These are phyloP conservation scores for Yamadazyma oceani DNA, from an alignment of 1,139 yeast species.

Conservation along the genomic window DNA sequence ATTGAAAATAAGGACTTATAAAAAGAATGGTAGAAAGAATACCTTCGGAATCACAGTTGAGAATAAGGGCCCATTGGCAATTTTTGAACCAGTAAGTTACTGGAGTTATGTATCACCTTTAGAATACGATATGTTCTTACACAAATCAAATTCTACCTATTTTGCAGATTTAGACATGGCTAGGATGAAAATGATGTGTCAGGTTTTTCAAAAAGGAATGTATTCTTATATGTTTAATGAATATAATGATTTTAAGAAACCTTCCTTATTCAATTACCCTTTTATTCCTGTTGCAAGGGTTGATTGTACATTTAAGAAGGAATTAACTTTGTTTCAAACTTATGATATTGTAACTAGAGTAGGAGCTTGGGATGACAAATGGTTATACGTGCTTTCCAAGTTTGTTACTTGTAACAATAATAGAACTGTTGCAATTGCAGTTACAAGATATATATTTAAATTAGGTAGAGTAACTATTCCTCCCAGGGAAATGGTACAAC, in stretches of 20 bases:
- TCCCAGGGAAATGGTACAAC: conserved; percentile 59
- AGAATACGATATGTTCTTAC: conserved; percentile 84
- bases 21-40: conserved; percentile 26
- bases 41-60: conserved; percentile 30
- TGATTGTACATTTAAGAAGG: conserved; percentile 65
- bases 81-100: conserved; percentile 48
- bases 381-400: conserved; percentile 73
- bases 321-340: conserved; percentile 63
- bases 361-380: conserved; percentile 84
- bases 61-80: conserved; percentile 23
- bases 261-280: conserved; percentile 43
- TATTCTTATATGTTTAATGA: conserved; percentile 42
- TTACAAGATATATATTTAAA: conserved; percentile 77
- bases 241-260: conserved; percentile 29
- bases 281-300: conserved; percentile 80
- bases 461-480: conserved; percentile 67
- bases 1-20: conserved; percentile 28
- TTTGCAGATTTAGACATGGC: conserved; percentile 82
- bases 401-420: conserved; percentile 44
- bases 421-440: conserved; percentile 57
- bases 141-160: conserved; percentile 85
- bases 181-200: conserved; percentile 61
- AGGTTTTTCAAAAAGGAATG: conserved; percentile 54
- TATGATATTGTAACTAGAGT: conserved; percentile 60
- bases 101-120: conserved; percentile 66